Conservation (phyloP, 768 basidiomycete genomes). For the Mycena maculata region DNA sequence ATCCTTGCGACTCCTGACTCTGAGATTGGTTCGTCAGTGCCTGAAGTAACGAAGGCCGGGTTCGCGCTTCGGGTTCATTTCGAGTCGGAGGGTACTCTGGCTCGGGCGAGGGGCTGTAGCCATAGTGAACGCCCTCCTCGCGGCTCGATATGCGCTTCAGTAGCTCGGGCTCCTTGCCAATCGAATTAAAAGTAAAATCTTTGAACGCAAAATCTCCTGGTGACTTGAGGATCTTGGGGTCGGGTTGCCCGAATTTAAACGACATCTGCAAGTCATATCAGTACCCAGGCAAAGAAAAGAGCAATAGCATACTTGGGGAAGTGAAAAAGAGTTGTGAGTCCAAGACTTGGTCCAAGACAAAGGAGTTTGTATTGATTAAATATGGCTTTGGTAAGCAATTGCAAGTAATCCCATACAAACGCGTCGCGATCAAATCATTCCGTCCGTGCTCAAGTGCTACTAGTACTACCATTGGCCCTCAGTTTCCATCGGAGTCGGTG, state of each 20-base stretch:
- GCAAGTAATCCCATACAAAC: constrained; percentile 17
- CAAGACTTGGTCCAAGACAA: constrained; percentile 11
- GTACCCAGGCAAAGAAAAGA: not conserved
- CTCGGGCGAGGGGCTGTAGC: constrained; percentile 38
- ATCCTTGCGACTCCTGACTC: not conserved
- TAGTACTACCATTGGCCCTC: not conserved
- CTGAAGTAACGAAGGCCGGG: constrained; percentile 29
- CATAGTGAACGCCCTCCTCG: constrained; percentile 42
- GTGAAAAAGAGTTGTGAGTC: not conserved
- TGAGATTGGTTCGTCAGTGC: constrained; percentile 9
- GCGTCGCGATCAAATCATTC: constrained; percentile 24
- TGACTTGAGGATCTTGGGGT: constrained; percentile 19
- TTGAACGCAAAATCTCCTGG: constrained; percentile 12
- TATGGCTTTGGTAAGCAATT: constrained; percentile 1
- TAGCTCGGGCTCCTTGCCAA: constrained; percentile 65
- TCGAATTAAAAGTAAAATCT: constrained; percentile 60
- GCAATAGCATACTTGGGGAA: constrained; percentile 8
- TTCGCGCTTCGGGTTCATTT: constrained; percentile 10
- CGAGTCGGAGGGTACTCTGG: constrained; percentile 7
- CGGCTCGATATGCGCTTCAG: constrained; percentile 61
- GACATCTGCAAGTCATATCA: constrained; percentile 11
- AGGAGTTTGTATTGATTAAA: constrained; percentile 5
- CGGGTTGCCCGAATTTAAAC: constrained; percentile 16
- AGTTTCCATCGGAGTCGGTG: constrained; percentile 18
- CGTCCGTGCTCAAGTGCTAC: too few species aligned